Percentiles rank a stretch among this genome's conserved stretches.
Conservation (phyloP, 176 grass and related monocot genomes). For the Hordeum vulgare region MorexV3_pseudomolecules_assembly NC_058523.1:54159719-54160218, state of each 20-base stretch:
- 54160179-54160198: no score
- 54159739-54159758: neutral
- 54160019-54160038: slow-evolving; percentile 46
- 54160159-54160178: no score
- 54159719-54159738: neutral
- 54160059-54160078: slow-evolving; percentile 90
- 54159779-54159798: neutral
- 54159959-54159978: neutral
- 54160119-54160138: no score
- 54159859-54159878: no score
- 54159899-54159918: no score
- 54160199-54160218: no score
- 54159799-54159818: neutral
- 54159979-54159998: neutral
- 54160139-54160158: no score
- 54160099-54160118: no score
- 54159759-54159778: neutral
- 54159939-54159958: no score
- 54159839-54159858: no score
- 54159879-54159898: neutral
- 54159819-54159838: neutral
- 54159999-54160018: rapidly evolving
- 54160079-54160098: slow-evolving; percentile 97
- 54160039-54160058: slow-evolving; percentile 97
- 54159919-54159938: no score